A percentile compares a stretch with the other conserved stretches of the same genome.
Evolutionary conservation across 257 asterid genomes (phyloP).

Genomic region (Cordia subcordata): DNA sequence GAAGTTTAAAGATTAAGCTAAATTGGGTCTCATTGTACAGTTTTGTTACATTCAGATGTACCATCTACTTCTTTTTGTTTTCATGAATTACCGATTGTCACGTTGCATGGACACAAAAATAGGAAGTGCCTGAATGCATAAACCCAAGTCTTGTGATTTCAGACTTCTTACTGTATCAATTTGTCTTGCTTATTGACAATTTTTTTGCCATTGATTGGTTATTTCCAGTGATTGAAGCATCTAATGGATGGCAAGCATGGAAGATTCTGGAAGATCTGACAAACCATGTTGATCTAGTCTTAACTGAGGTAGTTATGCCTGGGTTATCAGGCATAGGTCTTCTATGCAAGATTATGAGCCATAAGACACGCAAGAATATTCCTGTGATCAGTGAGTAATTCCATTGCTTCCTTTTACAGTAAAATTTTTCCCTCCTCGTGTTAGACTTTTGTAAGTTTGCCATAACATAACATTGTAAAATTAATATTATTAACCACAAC

Average conservation of each 20-base stretch:
- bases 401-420: not conserved
- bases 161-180: not conserved
- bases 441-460: not conserved
- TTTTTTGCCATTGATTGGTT: not conserved
- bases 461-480: slow-evolving; percentile 2
- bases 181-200: not conserved
- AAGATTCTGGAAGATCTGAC: slow-evolving; percentile 66
- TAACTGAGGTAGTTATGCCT: slow-evolving; percentile 83
- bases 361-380: slow-evolving; percentile 64
- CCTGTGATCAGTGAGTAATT: slow-evolving; percentile 83
- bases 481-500: slow-evolving; percentile 19
- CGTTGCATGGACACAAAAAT: too few species aligned
- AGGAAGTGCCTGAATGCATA: too few species aligned
- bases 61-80: too few species aligned
- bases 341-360: slow-evolving; percentile 78
- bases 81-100: too few species aligned
- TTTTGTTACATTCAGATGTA: too few species aligned
- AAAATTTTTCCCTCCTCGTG: too few species aligned
- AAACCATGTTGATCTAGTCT: slow-evolving; percentile 68
- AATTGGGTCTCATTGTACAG: too few species aligned
- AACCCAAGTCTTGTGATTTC: too few species aligned
- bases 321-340: slow-evolving; percentile 72
- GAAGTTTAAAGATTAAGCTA: too few species aligned
- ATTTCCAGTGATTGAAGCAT: slow-evolving; percentile 65
- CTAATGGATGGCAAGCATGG: slow-evolving; percentile 90